These are phyloP conservation scores for Cichorium intybus DNA, from an alignment of 140 eudicot genomes.

Conservation along the genomic window DNA sequence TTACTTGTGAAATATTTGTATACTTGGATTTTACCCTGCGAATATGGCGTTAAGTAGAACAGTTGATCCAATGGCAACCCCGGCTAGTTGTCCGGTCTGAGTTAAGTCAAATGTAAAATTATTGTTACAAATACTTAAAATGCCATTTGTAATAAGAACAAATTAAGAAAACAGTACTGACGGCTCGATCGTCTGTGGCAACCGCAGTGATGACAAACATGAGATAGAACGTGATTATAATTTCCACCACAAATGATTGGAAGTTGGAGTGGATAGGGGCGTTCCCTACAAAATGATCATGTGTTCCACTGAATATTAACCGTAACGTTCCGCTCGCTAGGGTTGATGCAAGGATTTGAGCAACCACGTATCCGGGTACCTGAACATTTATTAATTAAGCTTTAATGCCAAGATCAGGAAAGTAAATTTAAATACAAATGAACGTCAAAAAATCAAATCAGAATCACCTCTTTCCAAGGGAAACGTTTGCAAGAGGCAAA, in stretches of 20 bases:
- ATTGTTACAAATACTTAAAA: not conserved
- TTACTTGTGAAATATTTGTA: not conserved
- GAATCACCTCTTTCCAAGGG: slow-evolving; percentile 59
- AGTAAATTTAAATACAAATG: not conserved
- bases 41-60: slow-evolving; percentile 46
- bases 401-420: not conserved
- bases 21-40: slow-evolving; percentile 48
- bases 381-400: slow-evolving; percentile 5
- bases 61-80: slow-evolving; percentile 69
- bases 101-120: not conserved
- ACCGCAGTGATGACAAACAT: slow-evolving; percentile 81
- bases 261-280: slow-evolving; percentile 48
- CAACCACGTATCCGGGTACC: slow-evolving; percentile 75
- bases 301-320: slow-evolving; percentile 51
- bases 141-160: not conserved
- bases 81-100: slow-evolving; percentile 71
- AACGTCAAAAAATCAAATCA: not conserved
- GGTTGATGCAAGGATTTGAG: slow-evolving; percentile 68
- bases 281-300: slow-evolving; percentile 62
- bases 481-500: slow-evolving; percentile 57
- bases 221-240: slow-evolving; percentile 77
- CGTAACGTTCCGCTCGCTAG: slow-evolving; percentile 79
- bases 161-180: slow-evolving; percentile 27
- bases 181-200: slow-evolving; percentile 84
- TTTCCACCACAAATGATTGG: slow-evolving; percentile 68